Evolutionary conservation across 1,139 yeast genomes (phyloP).

Genomic region (Geotrichum klebahnii): DNA sequence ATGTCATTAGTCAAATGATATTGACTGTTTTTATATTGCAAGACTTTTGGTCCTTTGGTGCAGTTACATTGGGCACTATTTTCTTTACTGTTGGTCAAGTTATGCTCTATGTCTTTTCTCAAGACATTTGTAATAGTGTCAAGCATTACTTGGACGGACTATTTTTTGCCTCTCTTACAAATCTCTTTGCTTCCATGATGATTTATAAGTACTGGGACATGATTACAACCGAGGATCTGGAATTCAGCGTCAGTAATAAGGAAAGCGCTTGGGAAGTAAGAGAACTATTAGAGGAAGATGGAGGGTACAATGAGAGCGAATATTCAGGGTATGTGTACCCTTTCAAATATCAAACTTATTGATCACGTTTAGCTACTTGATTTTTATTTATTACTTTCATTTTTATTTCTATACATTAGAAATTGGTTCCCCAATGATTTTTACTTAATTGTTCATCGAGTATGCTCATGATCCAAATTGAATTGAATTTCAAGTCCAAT

Average conservation of each 20-base stretch:
- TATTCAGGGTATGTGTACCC: conserved; percentile 35
- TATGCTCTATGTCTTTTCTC: conserved; percentile 63
- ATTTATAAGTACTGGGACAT: conserved; percentile 93
- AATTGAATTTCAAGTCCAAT: too few species aligned
- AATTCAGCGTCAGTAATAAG: conserved; percentile 69
- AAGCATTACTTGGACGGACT: conserved; percentile 88
- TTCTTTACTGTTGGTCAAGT: conserved; percentile 82
- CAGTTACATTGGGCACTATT: conserved; percentile 60
- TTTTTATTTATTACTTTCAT: background rate
- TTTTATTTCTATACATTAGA: too few species aligned
- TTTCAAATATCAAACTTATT: conserved; percentile 27
- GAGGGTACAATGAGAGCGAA: conserved; percentile 38
- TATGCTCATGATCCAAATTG: too few species aligned
- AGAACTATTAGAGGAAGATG: conserved; percentile 45
- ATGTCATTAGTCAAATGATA: conserved; percentile 65
- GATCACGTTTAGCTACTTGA: background rate
- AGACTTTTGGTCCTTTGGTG: conserved; percentile 86
- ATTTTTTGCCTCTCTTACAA: conserved; percentile 77
- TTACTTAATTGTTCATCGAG: too few species aligned
- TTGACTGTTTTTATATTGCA: conserved; percentile 64
- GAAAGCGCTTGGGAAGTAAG: conserved; percentile 48
- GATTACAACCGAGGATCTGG: conserved; percentile 92
- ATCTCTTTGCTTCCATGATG: conserved; percentile 86
- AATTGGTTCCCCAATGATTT: too few species aligned
- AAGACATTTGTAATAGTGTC: conserved; percentile 60